These are phyloP conservation scores for Phytophthora podocarpi DNA, from an alignment of 352 stramenopile genomes.

Conservation along the genomic window DNA sequence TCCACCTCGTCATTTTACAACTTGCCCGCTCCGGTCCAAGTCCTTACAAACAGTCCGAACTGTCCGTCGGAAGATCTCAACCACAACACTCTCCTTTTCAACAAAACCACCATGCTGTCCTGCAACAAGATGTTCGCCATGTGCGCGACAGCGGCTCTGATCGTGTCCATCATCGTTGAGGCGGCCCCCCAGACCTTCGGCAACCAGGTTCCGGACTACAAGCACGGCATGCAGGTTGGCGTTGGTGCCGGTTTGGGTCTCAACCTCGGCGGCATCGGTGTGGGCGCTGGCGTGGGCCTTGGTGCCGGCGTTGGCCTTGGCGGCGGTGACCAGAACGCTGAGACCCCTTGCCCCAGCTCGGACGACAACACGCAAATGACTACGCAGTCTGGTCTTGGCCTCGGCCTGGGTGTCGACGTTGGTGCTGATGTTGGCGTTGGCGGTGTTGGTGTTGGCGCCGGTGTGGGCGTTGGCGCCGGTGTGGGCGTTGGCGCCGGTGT, in stretches of 20 bases:
- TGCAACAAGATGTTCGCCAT: slow-evolving; percentile 37
- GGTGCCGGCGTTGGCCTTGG: background rate
- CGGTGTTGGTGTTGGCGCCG: background rate
- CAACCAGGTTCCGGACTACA: slow-evolving; percentile 24
- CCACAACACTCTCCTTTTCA: slow-evolving; percentile 6
- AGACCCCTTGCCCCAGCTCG: too few species aligned
- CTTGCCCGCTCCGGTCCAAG: slow-evolving; percentile 32
- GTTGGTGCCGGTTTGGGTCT: background rate
- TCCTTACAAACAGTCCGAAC: slow-evolving; percentile 26
- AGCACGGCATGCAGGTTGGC: slow-evolving; percentile 20
- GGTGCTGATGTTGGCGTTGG: background rate
- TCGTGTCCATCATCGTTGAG: slow-evolving; percentile 30
- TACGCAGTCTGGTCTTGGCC: too few species aligned
- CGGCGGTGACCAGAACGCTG: background rate
- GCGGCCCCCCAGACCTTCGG: slow-evolving; percentile 4
- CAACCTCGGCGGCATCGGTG: slow-evolving; percentile 2
- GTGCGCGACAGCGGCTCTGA: slow-evolving; percentile 31
- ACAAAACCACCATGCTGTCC: slow-evolving; percentile 30
- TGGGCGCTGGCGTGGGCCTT: slow-evolving; percentile 3
- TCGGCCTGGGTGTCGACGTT: background rate
- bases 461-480: background rate
- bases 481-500: background rate
- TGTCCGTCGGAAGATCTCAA: slow-evolving; percentile 19
- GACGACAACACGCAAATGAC: too few species aligned
- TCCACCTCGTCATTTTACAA: slow-evolving; percentile 30